Base-by-base conservation (phyloP, 495 filamentous ascomycete genomes). In the Bombardia bombarda region DNA sequence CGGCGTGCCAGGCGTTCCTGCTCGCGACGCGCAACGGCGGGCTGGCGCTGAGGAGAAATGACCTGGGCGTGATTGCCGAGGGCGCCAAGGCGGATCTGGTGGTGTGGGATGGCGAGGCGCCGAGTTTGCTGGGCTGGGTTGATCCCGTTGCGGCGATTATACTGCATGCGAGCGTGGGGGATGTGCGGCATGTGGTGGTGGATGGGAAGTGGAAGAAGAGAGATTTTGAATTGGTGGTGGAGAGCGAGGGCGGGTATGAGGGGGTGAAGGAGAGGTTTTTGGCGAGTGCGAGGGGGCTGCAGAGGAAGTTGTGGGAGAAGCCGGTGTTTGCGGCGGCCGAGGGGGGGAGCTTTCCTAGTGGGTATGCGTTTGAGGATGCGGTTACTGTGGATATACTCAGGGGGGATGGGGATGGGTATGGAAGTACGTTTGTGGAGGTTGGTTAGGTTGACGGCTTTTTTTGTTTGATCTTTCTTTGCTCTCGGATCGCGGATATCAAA, bases 71-170 rank as follows among this genome's bases (percentile, higher is more conserved):
- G 9, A 58, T 76, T 38, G 52, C 43, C 7, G 59, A 57, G 1
- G 72, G 70, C 6, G 65, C 67, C 1, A 67, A 67, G 42, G 72
- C 72, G 1, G 72, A 76, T 38, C 34, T 76, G n/a, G 63, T 70
- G 13, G 58, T 75, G n/a, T 75, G 71, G 56, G 56, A 72, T 40
- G 70, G 68, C 12, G 56, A 50, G 0, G 46, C 64, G 2, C 72
- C 73, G 4, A 47, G 49, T 4, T 54, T 77, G 66, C 50, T 75
- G 3, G 71, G 70, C 1, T 71, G 68, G 64, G 49, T 36, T 17
- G 73, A 77, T 42, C 69, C 73, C 3, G 66, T 77, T 22, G 69
- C 73, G 9, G 73, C 73, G 1, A 58, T 77, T 8, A 59, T 77
- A 3, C 48, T 77, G 39, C 73, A 76, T 40, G 61, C 67, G 1